These are phyloP conservation scores for Wickerhamomyces sp. DNA, from an alignment of 1,139 yeast genomes.

Conservation along the genomic window DNA sequence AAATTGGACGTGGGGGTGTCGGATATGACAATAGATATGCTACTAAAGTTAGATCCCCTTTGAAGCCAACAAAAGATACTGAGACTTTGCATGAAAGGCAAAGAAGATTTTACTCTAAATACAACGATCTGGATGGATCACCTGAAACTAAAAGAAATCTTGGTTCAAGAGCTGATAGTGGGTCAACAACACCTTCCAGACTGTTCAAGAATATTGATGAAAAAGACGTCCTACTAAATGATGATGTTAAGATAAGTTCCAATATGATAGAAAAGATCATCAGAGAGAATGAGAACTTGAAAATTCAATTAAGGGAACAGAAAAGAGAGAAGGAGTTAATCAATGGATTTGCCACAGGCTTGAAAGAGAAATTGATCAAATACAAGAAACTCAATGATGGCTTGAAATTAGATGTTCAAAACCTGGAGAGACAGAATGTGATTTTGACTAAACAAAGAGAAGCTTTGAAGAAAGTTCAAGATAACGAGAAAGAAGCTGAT, in stretches of 20 bases:
- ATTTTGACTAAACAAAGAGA: background rate
- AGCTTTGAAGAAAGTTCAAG: constrained; percentile 1
- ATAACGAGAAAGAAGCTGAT: constrained; percentile 3
- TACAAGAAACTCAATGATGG: constrained; percentile 17
- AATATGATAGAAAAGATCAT: constrained; percentile 23
- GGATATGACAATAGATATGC: background rate
- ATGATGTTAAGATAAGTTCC: constrained; percentile 19
- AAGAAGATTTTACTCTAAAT: constrained; percentile 12
- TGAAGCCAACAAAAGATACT: constrained; percentile 5
- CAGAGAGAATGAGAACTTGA: constrained; percentile 17
- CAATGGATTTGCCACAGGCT: constrained; percentile 15
- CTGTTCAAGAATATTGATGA: constrained; percentile 15
- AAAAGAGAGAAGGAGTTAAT: constrained; percentile 14
- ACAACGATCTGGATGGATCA: constrained; percentile 4
- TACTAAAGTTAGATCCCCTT: constrained; percentile 1
- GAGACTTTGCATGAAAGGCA: constrained; percentile 9
- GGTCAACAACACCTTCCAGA: constrained; percentile 18
- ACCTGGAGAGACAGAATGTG: constrained; percentile 6
- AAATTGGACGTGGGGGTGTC: constrained; percentile 7
- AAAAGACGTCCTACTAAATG: constrained; percentile 16
- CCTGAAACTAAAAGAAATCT: background rate
- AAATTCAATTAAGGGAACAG: constrained; percentile 6
- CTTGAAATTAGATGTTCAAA: constrained; percentile 10
- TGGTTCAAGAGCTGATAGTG: constrained; percentile 3
- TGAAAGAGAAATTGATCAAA: constrained; percentile 20